Conservation (phyloP, 2,329 filamentous ascomycete genomes). For the Lasiodiplodia gonubiensis region DNA sequence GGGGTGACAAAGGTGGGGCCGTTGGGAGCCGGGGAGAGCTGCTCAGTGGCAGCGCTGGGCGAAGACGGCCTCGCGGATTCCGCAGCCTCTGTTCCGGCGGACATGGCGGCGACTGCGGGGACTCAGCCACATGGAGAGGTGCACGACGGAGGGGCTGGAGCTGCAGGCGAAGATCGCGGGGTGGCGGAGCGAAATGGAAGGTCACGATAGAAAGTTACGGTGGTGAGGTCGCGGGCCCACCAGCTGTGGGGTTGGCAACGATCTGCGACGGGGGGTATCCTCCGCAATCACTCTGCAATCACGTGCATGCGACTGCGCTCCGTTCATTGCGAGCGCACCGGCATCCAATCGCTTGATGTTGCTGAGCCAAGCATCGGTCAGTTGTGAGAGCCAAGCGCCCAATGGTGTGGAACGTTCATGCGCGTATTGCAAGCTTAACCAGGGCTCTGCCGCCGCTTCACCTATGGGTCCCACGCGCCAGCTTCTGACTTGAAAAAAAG, state of each 20-base stretch:
- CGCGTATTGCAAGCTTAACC: slow-evolving; percentile 5
- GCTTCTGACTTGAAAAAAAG: slow-evolving; percentile 15
- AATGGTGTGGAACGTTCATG: not conserved
- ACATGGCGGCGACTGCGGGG: slow-evolving; percentile 43
- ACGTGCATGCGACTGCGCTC: slow-evolving; percentile 12
- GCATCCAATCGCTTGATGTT: slow-evolving; percentile 9
- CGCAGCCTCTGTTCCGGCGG: slow-evolving; percentile 43
- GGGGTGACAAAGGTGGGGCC: slow-evolving; percentile 45
- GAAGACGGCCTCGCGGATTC: slow-evolving; percentile 36
- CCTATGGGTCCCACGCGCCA: not conserved
- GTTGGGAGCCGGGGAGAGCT: slow-evolving; percentile 30
- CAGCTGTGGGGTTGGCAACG: slow-evolving; percentile 28
- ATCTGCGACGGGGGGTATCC: slow-evolving; percentile 23
- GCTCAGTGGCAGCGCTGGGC: slow-evolving; percentile 37
- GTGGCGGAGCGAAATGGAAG: slow-evolving; percentile 17
- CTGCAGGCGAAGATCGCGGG: slow-evolving; percentile 10
- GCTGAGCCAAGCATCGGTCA: slow-evolving; percentile 4
- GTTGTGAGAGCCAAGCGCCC: slow-evolving; percentile 2
- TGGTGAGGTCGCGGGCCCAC: slow-evolving; percentile 27
- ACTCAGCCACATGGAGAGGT: slow-evolving; percentile 45
- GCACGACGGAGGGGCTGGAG: slow-evolving; percentile 5
- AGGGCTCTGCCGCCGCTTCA: not conserved
- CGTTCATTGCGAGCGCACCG: not conserved
- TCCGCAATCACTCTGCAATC: slow-evolving; percentile 22
- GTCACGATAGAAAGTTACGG: slow-evolving; percentile 29